phyloP scores from a whole-genome alignment of 192 early-diverging fungal species.

The Dissophora globulifera region DNA sequence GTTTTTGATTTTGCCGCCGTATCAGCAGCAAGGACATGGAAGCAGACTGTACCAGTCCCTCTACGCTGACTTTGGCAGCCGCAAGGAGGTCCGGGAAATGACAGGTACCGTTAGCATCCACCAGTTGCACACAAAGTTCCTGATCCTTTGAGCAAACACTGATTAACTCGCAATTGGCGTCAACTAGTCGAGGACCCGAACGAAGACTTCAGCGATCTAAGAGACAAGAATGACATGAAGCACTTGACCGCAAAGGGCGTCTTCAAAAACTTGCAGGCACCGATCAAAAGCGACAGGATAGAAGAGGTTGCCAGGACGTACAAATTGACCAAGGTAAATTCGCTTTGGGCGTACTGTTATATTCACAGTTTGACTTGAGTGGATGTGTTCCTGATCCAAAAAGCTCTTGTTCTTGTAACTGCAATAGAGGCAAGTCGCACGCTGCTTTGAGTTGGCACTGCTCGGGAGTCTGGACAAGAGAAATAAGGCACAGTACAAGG shows the following conservation, averaged over 20 bases:
- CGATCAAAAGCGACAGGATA: constrained; percentile 64
- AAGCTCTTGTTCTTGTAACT: no score
- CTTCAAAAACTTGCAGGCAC: constrained; percentile 69
- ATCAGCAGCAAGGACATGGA: constrained; percentile 86
- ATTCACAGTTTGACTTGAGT: background rate
- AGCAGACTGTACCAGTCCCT: constrained; percentile 73
- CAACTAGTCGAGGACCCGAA: constrained; percentile 91
- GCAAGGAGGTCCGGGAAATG: constrained; percentile 65
- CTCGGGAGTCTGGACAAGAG: constrained; percentile 69
- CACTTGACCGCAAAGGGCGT: constrained; percentile 65
- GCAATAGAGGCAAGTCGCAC: constrained; percentile 76
- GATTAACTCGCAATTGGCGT: background rate
- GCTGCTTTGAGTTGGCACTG: constrained; percentile 85
- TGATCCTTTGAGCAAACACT: no score
- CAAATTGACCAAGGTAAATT: constrained; percentile 81
- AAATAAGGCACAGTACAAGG: constrained; percentile 56
- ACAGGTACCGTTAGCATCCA: constrained; percentile 57
- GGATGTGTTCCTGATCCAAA: no score
- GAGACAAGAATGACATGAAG: constrained; percentile 86
- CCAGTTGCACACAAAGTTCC: no score
- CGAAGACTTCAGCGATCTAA: constrained; percentile 85
- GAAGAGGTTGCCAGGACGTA: constrained; percentile 63
- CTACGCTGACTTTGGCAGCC: constrained; percentile 60
- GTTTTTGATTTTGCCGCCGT: constrained; percentile 93
- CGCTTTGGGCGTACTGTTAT: background rate